Conservation (phyloP, 1,284 basidiomycete species). For the Moesziomyces globuligerus region DNA sequence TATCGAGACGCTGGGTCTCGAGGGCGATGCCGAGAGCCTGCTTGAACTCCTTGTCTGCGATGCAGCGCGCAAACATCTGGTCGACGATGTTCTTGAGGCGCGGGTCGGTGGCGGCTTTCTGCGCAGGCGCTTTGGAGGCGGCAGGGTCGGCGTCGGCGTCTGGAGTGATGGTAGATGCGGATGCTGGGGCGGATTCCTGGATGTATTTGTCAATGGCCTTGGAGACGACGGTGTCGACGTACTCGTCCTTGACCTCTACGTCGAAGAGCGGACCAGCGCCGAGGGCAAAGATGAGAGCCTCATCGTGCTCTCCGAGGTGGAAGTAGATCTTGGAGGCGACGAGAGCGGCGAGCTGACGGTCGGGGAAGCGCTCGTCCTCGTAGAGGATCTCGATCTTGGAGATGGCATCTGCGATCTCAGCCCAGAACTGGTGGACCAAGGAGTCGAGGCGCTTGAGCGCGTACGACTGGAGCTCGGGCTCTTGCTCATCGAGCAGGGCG, state of each 20-base stretch:
- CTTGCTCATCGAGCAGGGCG: constrained; percentile 64
- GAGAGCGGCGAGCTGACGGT: constrained; percentile 64
- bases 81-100: constrained; percentile 63
- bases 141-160: constrained; percentile 12
- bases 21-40: constrained; percentile 66
- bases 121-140: constrained; percentile 13
- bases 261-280: constrained; percentile 64
- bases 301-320: constrained; percentile 65
- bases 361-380: constrained; percentile 61
- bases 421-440: constrained; percentile 65
- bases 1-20: constrained; percentile 62
- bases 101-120: constrained; percentile 35
- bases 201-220: constrained; percentile 67
- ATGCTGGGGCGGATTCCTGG: constrained; percentile 23
- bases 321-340: constrained; percentile 67
- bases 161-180: constrained; percentile 8
- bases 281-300: constrained; percentile 66
- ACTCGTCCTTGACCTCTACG: constrained; percentile 64
- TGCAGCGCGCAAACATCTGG: constrained; percentile 65
- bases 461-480: constrained; percentile 64
- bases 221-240: constrained; percentile 66
- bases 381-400: constrained; percentile 65
- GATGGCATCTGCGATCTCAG: constrained; percentile 66
- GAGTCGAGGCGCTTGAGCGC: constrained; percentile 64
- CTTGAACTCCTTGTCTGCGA: constrained; percentile 59